These are phyloP conservation scores for Podospora bellae-mahoneyi DNA, from an alignment of 495 filamentous ascomycete species.

Conservation along the genomic window DNA sequence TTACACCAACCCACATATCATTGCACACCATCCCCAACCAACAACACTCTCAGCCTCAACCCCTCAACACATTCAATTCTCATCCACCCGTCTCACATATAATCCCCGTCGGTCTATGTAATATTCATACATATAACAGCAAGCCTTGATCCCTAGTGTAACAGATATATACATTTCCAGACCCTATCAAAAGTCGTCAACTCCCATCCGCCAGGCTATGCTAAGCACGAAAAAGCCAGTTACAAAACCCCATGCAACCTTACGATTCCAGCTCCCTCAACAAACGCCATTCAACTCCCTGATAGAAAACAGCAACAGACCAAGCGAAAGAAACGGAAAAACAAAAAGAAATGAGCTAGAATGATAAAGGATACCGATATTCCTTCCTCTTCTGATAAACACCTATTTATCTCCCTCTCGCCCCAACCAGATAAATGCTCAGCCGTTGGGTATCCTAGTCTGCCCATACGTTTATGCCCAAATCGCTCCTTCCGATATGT, in stretches of 20 bases:
- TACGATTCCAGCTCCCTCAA: not conserved
- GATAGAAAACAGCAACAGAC: not conserved
- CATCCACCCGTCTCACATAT: not conserved
- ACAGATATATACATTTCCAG: not conserved
- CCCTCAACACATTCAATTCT: not conserved
- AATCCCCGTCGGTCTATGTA: not conserved
- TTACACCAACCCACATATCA: not conserved
- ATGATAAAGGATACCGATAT: not conserved
- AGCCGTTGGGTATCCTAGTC: not conserved
- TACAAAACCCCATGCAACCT: not conserved
- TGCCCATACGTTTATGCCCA: not conserved
- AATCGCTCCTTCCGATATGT: not conserved
- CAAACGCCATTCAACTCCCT: not conserved
- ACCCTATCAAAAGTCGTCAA: not conserved
- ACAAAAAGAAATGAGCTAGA: not conserved
- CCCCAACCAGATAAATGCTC: not conserved
- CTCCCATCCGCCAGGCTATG: not conserved
- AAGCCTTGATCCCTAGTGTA: not conserved
- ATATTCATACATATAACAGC: not conserved
- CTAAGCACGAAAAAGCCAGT: not conserved
- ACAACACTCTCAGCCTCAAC: not conserved
- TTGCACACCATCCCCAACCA: not conserved
- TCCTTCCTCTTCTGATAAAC: not conserved
- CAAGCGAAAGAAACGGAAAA: not conserved
- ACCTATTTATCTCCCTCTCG: not conserved